Evolutionary conservation across 1,284 basidiomycete genomes (phyloP), one percentile per base, ranked within the genome.

Genomic region (Malassezia arunalokei): DNA sequence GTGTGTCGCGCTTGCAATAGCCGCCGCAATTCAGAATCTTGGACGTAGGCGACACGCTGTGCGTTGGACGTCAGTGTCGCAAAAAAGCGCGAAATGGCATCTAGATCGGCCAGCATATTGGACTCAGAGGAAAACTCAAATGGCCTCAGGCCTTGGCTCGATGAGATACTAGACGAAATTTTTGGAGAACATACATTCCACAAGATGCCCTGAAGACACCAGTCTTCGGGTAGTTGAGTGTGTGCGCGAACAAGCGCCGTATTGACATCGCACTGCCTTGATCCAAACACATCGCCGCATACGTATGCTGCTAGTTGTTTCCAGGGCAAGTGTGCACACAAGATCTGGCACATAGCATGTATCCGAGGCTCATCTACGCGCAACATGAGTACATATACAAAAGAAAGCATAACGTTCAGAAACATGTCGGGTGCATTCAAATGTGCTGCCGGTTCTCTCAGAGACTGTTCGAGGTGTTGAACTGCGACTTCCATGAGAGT

Each of bases 191-290:
- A 40, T 17, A 27, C 28, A 29, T 47, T 83, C 92, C 92, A 98
- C 59, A 88, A 86, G 82, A 91, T 86, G 3, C 94, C 94, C 30
- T 91, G 80, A 56, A 96, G 75, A 63, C 86, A 87, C 88, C 90
- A 95, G 72, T 98, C 94, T 73, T 98, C 94, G 0, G 86, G 81
- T 3, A 98, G 76, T 0, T 89, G 76, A 49, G 79, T 82, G 7
- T 79, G 64, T 12, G 75, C 71, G 7, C 79, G 68, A 44, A 76
- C 75, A 12, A 57, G 43, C 14, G 27, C 40, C 4, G 51, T 39
- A 8, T 58, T 5, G 14, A 43, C 41, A 51, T 40, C 12, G 54
- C 54, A 11, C 54, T 37, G 11, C 54, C 49, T 32, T 6, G 31
- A 20, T 48, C 33, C 31, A 56, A 32, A 35, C 11, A 41, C 52